Percentiles rank a stretch among this genome's conserved stretches.
These are phyloP conservation scores for Hyphopichia wangnamkhiaoensis DNA, from an alignment of 1,139 yeast genomes.

Conservation along the genomic window DNA sequence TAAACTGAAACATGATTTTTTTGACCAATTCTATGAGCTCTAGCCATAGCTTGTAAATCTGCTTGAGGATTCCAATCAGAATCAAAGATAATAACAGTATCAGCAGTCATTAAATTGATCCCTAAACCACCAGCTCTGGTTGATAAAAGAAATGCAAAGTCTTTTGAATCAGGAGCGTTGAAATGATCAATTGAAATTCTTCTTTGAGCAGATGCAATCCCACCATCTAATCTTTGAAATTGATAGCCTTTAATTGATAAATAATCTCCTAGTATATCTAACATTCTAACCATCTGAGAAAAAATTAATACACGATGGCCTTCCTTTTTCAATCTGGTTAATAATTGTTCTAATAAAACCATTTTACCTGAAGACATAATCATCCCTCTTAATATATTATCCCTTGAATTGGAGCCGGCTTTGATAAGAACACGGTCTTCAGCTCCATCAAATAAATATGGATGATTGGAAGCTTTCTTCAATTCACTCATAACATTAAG, in stretches of 20 bases:
- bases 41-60: constrained; percentile 98
- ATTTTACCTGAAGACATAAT: constrained; percentile 98
- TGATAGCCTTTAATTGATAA: constrained; percentile 84
- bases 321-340: constrained; percentile 81
- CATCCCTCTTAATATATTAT: constrained; percentile 81
- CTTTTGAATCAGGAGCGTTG: constrained; percentile 91
- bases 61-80: constrained; percentile 99
- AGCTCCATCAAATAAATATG: constrained; percentile 91
- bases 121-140: constrained; percentile 99
- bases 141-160: constrained; percentile 85
- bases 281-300: constrained; percentile 95
- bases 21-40: constrained; percentile 99
- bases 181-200: constrained; percentile 94
- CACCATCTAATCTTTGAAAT: constrained; percentile 95
- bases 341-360: constrained; percentile 89
- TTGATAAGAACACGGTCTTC: constrained; percentile 78
- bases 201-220: constrained; percentile 91
- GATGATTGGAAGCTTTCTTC: constrained; percentile 96
- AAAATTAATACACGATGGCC: constrained; percentile 95
- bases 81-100: constrained; percentile 94
- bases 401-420: constrained; percentile 65
- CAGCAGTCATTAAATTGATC: constrained; percentile 97
- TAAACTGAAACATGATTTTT: constrained; percentile 97
- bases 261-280: constrained; percentile 94
- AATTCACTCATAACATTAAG: constrained; percentile 92